Evolutionary conservation across 345 rosid genomes (phyloP).

Genomic region (Lepidium didymum): DNA sequence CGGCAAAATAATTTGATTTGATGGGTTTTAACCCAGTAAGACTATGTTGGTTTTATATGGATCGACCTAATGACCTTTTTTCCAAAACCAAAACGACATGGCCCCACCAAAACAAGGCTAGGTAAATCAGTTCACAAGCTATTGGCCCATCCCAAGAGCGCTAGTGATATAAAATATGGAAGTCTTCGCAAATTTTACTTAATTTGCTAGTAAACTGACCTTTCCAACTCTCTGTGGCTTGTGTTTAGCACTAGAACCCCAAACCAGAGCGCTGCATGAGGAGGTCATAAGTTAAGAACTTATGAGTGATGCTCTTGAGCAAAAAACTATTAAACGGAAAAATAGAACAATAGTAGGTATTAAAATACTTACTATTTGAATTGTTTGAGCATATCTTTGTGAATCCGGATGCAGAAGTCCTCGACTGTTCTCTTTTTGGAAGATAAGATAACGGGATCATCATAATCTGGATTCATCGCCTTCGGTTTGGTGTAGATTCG

Average conservation of each 20-base stretch:
- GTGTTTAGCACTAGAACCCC: conserved; percentile 99
- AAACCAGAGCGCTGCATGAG: conserved; percentile 69
- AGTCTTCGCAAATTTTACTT: neutral
- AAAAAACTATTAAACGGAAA: neutral
- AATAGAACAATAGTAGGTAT: neutral
- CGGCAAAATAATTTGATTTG: neutral
- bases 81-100: neutral
- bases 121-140: neutral
- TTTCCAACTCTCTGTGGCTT: conserved; percentile 99
- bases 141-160: neutral
- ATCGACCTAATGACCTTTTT: neutral
- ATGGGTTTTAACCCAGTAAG: neutral
- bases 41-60: neutral
- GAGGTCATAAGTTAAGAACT: neutral
- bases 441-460: conserved; percentile 89
- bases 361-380: conserved; percentile 78
- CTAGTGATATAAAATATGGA: neutral
- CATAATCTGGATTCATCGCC: conserved; percentile 96
- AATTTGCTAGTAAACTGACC: conserved; percentile 36
- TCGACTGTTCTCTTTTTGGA: conserved; percentile 85
- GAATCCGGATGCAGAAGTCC: conserved; percentile 82
- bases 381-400: conserved; percentile 90
- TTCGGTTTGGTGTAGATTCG: conserved; percentile 93
- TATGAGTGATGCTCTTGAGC: neutral
- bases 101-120: neutral